Evolutionary conservation across 108 stramenopile species (phyloP).

Genomic region (Fistulifera solaris): DNA sequence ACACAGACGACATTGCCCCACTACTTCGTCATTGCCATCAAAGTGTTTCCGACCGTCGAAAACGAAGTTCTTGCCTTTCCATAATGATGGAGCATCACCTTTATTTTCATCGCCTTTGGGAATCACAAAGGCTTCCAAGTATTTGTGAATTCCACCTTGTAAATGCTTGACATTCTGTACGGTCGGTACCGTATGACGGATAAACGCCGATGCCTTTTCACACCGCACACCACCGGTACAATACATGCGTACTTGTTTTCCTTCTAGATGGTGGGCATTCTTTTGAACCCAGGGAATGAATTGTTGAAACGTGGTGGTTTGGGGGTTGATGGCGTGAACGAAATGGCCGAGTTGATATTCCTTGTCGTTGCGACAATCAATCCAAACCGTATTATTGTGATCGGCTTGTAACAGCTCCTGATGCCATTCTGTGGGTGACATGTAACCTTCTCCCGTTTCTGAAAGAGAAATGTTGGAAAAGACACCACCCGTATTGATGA

Average conservation of each 20-base stretch:
- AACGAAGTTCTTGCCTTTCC: constrained; percentile 79
- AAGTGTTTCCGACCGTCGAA: constrained; percentile 60
- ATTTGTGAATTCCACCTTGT: constrained; percentile 72
- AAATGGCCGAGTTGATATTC: constrained; percentile 70
- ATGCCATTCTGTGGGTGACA: constrained; percentile 71
- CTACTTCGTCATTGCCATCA: constrained; percentile 13
- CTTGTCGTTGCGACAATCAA: constrained; percentile 75
- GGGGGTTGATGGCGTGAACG: constrained; percentile 35
- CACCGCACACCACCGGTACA: constrained; percentile 77
- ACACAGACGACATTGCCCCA: constrained; percentile 19
- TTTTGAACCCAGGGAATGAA: constrained; percentile 23
- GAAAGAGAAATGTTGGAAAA: constrained; percentile 25
- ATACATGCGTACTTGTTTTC: constrained; percentile 29
- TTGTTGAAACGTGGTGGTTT: constrained; percentile 57
- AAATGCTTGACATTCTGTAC: constrained; percentile 52
- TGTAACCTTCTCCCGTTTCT: constrained; percentile 11
- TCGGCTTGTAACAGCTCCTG: constrained; percentile 19
- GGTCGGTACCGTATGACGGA: constrained; percentile 22
- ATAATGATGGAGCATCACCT: constrained; percentile 15
- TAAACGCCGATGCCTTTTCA: constrained; percentile 58
- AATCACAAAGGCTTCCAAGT: constrained; percentile 29
- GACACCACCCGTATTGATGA: constrained; percentile 8
- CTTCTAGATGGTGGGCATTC: constrained; percentile 7
- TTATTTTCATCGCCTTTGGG: constrained; percentile 7
- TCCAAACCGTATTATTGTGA: constrained; percentile 18